These are phyloP conservation scores for Aaosphaeria arxii DNA, from an alignment of 2,329 filamentous ascomycete species.

Conservation along the genomic window DNA sequence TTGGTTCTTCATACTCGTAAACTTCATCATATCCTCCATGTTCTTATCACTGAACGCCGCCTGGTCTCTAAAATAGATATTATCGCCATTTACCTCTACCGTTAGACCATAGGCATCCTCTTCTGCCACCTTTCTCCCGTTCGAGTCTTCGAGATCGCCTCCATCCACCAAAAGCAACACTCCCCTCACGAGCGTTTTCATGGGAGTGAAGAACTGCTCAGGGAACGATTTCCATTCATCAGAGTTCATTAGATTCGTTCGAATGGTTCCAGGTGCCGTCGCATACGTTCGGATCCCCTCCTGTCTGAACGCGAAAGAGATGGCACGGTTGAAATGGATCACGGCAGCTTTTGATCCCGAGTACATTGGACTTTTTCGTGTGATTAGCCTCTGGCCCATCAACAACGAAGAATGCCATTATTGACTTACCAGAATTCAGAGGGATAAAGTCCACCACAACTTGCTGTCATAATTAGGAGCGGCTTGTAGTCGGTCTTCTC, in stretches of 20 bases:
- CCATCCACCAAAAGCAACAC: slow-evolving; percentile 30
- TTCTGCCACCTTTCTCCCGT: slow-evolving; percentile 15
- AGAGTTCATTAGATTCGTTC: slow-evolving; percentile 32
- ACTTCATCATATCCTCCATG: slow-evolving; percentile 28
- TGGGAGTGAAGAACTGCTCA: slow-evolving; percentile 30
- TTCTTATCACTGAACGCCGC: slow-evolving; percentile 18
- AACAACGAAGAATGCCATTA: no score
- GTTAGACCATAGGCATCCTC: slow-evolving; percentile 21
- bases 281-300: slow-evolving; percentile 40
- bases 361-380: slow-evolving; percentile 20
- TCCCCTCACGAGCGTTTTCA: slow-evolving; percentile 23
- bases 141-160: slow-evolving; percentile 22
- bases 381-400: slow-evolving; percentile 1
- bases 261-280: slow-evolving; percentile 38
- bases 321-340: slow-evolving; percentile 39
- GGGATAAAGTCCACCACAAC: slow-evolving; percentile 39
- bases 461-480: slow-evolving; percentile 37
- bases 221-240: slow-evolving; percentile 35
- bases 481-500: slow-evolving; percentile 15
- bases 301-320: slow-evolving; percentile 31
- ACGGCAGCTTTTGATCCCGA: slow-evolving; percentile 34
- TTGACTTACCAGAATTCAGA: slow-evolving; percentile 20
- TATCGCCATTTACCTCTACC: slow-evolving; percentile 27
- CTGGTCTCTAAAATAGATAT: slow-evolving; percentile 23
- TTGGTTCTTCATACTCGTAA: slow-evolving; percentile 26